These are phyloP conservation scores for Eucalyptus lansdowneana DNA, from an alignment of 345 rosid species.

Conservation along the genomic window DNA sequence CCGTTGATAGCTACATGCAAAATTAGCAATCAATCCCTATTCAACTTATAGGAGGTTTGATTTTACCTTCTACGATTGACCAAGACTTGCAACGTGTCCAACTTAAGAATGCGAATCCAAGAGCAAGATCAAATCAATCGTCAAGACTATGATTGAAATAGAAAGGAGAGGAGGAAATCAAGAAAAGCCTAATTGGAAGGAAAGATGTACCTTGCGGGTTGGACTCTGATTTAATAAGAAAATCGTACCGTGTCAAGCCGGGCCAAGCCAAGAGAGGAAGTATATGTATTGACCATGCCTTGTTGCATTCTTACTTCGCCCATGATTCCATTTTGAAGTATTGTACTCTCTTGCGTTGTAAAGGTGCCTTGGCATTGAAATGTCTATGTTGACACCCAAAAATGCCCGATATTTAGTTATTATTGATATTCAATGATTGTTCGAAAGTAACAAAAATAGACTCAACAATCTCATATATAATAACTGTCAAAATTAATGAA, in stretches of 20 bases:
- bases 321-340: not conserved
- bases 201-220: not conserved
- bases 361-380: not conserved
- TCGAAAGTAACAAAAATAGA: no score
- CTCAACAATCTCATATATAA: no score
- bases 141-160: not conserved
- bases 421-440: no score
- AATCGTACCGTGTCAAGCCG: fast-evolving
- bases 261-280: not conserved
- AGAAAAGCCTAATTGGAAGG: not conserved
- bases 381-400: not conserved
- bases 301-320: not conserved
- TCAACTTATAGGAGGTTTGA: not conserved
- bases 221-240: not conserved
- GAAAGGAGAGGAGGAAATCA: not conserved
- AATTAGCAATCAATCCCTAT: not conserved
- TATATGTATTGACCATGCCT: not conserved
- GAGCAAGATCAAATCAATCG: not conserved
- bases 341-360: not conserved
- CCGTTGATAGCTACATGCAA: not conserved
- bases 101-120: not conserved
- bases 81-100: not conserved
- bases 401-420: no score
- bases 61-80: not conserved
- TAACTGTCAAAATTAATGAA: no score